phyloP scores from a whole-genome alignment of 306 rosid species.

The Glycine soja region DNA sequence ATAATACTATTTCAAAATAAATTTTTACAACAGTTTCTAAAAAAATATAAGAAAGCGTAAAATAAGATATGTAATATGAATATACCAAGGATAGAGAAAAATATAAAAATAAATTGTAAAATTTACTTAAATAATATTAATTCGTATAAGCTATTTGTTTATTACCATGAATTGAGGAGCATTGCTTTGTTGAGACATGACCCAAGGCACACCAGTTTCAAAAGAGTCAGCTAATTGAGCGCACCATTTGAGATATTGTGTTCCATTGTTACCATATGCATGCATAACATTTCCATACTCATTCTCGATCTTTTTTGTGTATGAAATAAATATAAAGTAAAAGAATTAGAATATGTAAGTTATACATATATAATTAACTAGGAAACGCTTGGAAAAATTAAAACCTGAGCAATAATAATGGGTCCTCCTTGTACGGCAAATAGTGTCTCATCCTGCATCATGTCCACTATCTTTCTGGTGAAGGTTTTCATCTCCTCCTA shows the following conservation, averaged over 20 bases:
- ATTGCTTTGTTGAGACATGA: conserved; percentile 46
- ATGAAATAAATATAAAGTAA: too few species aligned
- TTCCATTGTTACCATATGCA: conserved; percentile 27
- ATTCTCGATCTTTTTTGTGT: background rate
- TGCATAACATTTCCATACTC: background rate
- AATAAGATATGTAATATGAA: too few species aligned
- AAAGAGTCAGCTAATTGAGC: conserved; percentile 43
- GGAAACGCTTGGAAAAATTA: background rate
- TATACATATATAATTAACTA: too few species aligned
- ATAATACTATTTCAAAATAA: too few species aligned
- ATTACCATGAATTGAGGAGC: conserved; percentile 51
- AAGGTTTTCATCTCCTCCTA: conserved; percentile 44
- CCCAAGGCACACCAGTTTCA: conserved; percentile 46
- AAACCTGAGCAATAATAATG: conserved; percentile 49
- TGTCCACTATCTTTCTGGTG: conserved; percentile 38
- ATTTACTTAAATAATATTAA: too few species aligned
- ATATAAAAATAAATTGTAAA: too few species aligned
- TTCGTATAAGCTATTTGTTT: too few species aligned
- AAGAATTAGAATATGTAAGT: too few species aligned
- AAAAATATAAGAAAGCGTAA: too few species aligned
- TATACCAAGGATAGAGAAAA: too few species aligned
- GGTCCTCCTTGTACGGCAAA: conserved; percentile 52
- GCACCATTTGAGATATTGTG: conserved; percentile 46
- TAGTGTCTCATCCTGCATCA: conserved; percentile 36
- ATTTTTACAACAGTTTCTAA: too few species aligned